Percentiles rank a stretch among this genome's conserved stretches.
Conservation (phyloP, 345 rosid species). For the Hibiscus mutabilis region DNA sequence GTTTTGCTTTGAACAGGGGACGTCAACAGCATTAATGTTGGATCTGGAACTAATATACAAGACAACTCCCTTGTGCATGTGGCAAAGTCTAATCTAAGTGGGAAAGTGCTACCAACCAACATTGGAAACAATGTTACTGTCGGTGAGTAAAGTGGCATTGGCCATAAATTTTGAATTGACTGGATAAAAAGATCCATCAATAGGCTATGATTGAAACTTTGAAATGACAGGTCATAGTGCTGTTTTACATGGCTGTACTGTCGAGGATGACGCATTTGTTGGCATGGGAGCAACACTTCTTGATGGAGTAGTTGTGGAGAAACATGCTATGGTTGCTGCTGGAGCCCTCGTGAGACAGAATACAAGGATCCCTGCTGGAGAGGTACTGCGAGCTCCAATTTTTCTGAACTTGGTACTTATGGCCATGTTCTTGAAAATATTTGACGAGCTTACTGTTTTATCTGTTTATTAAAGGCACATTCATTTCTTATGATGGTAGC, state of each 20-base stretch:
- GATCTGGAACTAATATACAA: slow-evolving; percentile 90
- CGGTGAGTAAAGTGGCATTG: slow-evolving; percentile 43
- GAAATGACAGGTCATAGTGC: slow-evolving; percentile 75
- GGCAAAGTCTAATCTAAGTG: slow-evolving; percentile 87
- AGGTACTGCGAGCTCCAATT: slow-evolving; percentile 34
- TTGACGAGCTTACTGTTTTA: no score
- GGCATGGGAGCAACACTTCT: slow-evolving; percentile 93
- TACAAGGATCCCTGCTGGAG: slow-evolving; percentile 72
- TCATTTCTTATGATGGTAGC: no score
- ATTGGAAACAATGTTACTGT: slow-evolving; percentile 91
- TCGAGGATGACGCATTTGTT: slow-evolving; percentile 82
- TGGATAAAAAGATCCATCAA: background rate
- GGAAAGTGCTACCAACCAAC: slow-evolving; percentile 70
- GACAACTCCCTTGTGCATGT: slow-evolving; percentile 96
- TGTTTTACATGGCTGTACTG: slow-evolving; percentile 91
- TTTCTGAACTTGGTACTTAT: background rate
- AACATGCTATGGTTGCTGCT: slow-evolving; percentile 88
- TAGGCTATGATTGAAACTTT: slow-evolving; percentile 16
- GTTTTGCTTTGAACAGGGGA: slow-evolving; percentile 46
- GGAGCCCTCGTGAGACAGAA: slow-evolving; percentile 97
- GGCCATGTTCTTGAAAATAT: no score
- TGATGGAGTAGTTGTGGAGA: slow-evolving; percentile 84
- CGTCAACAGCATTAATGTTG: slow-evolving; percentile 71
- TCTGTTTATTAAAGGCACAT: no score
- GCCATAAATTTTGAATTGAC: background rate